Conservation (phyloP, 805 yeast genomes). For the Metschnikowia bowlesiae region DNA sequence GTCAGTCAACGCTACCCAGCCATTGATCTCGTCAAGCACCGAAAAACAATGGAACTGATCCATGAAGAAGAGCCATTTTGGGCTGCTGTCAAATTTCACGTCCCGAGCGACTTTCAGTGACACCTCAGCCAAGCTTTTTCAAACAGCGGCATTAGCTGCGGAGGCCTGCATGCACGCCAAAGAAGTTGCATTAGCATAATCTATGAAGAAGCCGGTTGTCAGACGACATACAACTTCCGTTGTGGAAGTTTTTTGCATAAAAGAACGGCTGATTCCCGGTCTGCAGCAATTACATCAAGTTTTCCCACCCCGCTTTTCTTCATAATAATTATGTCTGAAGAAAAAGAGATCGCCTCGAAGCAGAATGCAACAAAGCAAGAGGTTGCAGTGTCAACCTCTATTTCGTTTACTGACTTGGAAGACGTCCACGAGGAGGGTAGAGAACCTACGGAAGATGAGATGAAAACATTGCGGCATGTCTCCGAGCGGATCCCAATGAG, state of each 20-base stretch:
- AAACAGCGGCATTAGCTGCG: neutral
- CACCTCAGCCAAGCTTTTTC: constrained; percentile 1
- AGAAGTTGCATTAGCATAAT: neutral
- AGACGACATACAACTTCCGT: neutral
- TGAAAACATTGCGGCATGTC: constrained; percentile 49
- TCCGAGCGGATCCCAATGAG: constrained; percentile 19
- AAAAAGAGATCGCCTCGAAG: neutral
- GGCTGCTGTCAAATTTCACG: neutral
- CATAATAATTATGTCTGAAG: neutral
- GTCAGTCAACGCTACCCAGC: no score
- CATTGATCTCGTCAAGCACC: no score
- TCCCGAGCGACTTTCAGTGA: neutral
- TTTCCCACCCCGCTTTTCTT: neutral
- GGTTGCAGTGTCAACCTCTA: neutral
- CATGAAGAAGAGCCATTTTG: neutral
- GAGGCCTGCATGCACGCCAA: neutral
- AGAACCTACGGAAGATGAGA: constrained; percentile 49
- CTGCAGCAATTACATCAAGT: neutral
- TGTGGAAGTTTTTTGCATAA: neutral
- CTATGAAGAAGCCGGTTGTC: neutral
- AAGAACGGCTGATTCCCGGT: neutral
- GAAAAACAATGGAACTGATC: neutral
- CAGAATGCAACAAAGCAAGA: constrained; percentile 1
- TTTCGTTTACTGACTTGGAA: constrained; percentile 4
- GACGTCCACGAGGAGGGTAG: constrained; percentile 2